Conservation (phyloP, 2,329 filamentous ascomycete species). For the Lachnellula hyalina region DNA sequence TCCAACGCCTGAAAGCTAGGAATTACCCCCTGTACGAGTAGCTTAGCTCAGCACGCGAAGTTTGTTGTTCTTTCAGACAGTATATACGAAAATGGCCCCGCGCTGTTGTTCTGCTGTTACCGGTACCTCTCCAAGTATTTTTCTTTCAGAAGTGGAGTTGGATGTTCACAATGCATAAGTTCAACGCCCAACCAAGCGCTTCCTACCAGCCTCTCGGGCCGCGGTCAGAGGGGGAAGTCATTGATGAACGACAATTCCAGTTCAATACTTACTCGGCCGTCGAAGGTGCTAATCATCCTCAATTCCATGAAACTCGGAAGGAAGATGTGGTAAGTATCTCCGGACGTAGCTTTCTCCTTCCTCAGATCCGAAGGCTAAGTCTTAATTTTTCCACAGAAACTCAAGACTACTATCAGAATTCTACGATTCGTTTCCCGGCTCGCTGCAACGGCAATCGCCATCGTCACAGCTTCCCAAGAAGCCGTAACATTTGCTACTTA, state of each 20-base stretch:
- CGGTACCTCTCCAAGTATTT: background rate
- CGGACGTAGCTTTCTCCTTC: background rate
- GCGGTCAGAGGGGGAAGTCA: background rate
- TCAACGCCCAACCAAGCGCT: background rate
- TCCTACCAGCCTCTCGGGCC: background rate
- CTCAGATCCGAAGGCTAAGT: background rate
- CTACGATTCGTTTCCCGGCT: background rate
- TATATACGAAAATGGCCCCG: background rate
- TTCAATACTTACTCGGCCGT: background rate
- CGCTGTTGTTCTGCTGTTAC: background rate
- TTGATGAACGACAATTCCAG: background rate
- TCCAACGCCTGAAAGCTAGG: background rate
- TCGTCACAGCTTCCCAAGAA: conserved; percentile 8
- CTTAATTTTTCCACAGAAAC: background rate
- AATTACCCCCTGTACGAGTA: background rate
- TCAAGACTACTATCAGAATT: background rate
- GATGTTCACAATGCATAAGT: background rate
- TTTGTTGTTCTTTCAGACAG: background rate
- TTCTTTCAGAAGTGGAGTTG: background rate
- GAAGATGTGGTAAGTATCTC: background rate
- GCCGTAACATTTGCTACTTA: conserved; percentile 8
- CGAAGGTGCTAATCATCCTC: background rate
- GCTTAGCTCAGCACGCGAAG: background rate
- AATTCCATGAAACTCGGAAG: background rate
- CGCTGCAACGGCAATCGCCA: background rate